Evolutionary conservation across 495 filamentous ascomycete genomes (phyloP), one percentile per base, ranked within the genome.

Genomic region (Lophium mytilinum): DNA sequence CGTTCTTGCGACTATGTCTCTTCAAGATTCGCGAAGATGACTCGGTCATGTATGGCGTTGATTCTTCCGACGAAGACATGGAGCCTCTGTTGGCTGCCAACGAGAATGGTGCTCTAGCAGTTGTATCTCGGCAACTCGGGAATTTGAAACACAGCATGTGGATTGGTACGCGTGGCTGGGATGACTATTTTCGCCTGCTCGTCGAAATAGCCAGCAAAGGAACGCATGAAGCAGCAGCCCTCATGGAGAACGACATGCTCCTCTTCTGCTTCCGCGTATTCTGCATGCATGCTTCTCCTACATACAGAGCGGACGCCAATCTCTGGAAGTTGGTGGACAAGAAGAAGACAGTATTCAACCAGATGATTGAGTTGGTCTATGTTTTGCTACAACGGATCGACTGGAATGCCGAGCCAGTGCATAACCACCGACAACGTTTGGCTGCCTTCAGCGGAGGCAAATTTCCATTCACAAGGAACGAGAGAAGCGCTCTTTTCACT

Each of bases 251-350:
- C 4, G 56, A 45, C 3, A 41, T 62, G 10, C 49, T 66, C 3
- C 34, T 53, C 6, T 55, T 40, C 21, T 66, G 59, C 55, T 45
- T 66, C 35, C 33, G 37, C 1, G 45, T 62, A 17, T 39, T 62
- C 9, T 49, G 33, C 33, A 66, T 66, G 59, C 59, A 66, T 34
- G 55, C 53, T 9, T 37, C 35, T 36, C 24, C 49, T 30, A 17
- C 1, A 18, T 15, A 57, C 37, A 41, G 41, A 55, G n/a, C 17
- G 15, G 37, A 62, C 17, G 24, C 51, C 12, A 58, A 62, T 24
- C 50, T 66, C 8, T 62, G 56, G 59, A 56, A 59, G 6, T 9
- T 62, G 24, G 43, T 66, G n/a, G 59, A 57, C 19, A 59, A 60
- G 49, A 65, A 61, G 48, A 43, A 46, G 9, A 41, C 52, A 14